Conservation (phyloP, 805 yeast genomes). For the Barnettozyma botsteinii region DNA sequence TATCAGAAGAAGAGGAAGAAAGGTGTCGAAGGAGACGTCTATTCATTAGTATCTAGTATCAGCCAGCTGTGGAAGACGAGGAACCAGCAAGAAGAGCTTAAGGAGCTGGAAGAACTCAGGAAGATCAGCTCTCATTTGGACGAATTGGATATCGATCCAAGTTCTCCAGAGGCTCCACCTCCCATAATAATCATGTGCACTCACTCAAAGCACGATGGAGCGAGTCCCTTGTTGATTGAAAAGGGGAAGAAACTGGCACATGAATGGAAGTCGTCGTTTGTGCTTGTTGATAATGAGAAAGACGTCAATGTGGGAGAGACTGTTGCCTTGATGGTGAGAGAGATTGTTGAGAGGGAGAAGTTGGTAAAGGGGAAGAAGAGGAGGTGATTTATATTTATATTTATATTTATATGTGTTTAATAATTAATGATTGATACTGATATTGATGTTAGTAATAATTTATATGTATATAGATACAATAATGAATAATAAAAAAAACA, state of each 20-base stretch:
- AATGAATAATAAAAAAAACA: no score
- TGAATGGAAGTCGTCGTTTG: slow-evolving; percentile 61
- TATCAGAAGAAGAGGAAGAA: slow-evolving; percentile 52
- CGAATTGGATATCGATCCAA: slow-evolving; percentile 29
- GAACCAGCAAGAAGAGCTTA: slow-evolving; percentile 25
- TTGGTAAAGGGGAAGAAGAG: slow-evolving; percentile 18
- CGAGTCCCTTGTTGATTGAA: slow-evolving; percentile 54
- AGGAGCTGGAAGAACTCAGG: slow-evolving; percentile 27
- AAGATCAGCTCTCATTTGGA: slow-evolving; percentile 28
- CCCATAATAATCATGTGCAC: slow-evolving; percentile 68
- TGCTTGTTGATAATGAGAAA: slow-evolving; percentile 50
- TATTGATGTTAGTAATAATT: no score
- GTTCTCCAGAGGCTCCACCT: slow-evolving; percentile 44
- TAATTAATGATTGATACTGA: no score
- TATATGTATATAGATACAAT: no score
- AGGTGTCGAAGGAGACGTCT: slow-evolving; percentile 64
- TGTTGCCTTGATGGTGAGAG: slow-evolving; percentile 52
- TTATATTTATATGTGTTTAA: no score
- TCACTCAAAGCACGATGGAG: slow-evolving; percentile 48
- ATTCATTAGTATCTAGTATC: slow-evolving; percentile 51
- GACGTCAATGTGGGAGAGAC: slow-evolving; percentile 51
- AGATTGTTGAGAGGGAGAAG: slow-evolving; percentile 44
- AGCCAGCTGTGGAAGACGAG: slow-evolving; percentile 51
- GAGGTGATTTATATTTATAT: no score
- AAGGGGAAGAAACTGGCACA: slow-evolving; percentile 53